Evolutionary conservation across 2,329 filamentous ascomycete species (phyloP).

Genomic region (Penicillium verrucosum): DNA sequence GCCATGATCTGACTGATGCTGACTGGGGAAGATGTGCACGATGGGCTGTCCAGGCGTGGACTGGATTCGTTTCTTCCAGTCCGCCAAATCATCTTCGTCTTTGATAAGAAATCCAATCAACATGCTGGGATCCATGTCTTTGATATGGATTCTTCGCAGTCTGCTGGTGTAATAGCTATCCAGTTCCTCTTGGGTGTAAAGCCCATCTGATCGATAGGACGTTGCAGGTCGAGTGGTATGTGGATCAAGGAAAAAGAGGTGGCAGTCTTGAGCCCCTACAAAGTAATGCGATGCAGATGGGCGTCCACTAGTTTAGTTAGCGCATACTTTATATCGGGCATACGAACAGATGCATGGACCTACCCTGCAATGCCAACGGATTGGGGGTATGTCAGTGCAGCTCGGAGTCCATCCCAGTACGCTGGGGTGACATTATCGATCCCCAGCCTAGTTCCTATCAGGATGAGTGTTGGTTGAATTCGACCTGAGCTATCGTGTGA

Average conservation of each 20-base stretch:
- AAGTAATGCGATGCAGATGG: conserved; percentile 86
- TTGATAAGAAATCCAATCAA: conserved; percentile 87
- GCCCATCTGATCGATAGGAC: conserved; percentile 56
- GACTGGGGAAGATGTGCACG: conserved; percentile 74
- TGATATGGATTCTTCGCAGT: conserved; percentile 75
- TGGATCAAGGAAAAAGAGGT: conserved; percentile 92
- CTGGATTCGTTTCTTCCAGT: conserved; percentile 74
- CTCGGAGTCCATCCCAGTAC: conserved; percentile 91
- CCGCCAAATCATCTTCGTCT: conserved; percentile 75
- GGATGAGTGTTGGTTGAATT: conserved; percentile 81
- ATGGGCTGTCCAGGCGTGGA: conserved; percentile 78
- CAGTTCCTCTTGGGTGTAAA: conserved; percentile 67
- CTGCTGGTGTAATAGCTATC: conserved; percentile 84
- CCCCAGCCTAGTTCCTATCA: conserved; percentile 83
- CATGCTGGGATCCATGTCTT: conserved; percentile 98
- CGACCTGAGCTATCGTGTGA: conserved; percentile 63
- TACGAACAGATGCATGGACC: conserved; percentile 14
- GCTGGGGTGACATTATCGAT: conserved; percentile 93
- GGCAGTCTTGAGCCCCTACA: conserved; percentile 67
- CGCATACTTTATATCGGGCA: conserved; percentile 20
- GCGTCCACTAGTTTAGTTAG: conserved; percentile 64
- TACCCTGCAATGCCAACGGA: conserved; percentile 96
- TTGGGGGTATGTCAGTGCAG: conserved; percentile 79
- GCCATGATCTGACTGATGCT: conserved; percentile 55
- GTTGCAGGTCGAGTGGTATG: conserved; percentile 78